Evolutionary conservation across 2,329 filamentous ascomycete species (phyloP).

Genomic region (Calonectria pseudoreteaudii): DNA sequence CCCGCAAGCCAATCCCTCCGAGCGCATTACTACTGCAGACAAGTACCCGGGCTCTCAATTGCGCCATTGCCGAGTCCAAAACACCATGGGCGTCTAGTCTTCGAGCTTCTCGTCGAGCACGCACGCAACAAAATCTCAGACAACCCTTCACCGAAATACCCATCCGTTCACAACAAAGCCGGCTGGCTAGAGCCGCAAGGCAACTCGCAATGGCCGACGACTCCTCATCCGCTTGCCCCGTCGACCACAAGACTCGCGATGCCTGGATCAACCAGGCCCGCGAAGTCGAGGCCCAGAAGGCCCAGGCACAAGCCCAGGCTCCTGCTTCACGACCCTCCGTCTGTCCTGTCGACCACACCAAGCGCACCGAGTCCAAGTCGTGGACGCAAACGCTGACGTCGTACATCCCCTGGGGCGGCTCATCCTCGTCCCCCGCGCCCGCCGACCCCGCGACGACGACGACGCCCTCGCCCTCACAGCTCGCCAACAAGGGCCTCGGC

Average conservation of each 20-base stretch:
- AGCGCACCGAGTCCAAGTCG: constrained; percentile 46
- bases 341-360: constrained; percentile 51
- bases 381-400: constrained; percentile 58
- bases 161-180: neutral
- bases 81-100: constrained; percentile 9
- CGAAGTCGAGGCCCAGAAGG: constrained; percentile 57
- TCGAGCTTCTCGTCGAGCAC: neutral
- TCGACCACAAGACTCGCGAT: constrained; percentile 90
- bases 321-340: constrained; percentile 27
- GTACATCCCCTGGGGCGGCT: constrained; percentile 56
- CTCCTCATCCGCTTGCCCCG: constrained; percentile 73
- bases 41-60: constrained; percentile 25
- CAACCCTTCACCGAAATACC: neutral
- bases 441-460: constrained; percentile 21
- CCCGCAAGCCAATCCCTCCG: constrained; percentile 34
- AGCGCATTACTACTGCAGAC: constrained; percentile 36
- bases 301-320: constrained; percentile 34
- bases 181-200: neutral
- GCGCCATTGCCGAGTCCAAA: constrained; percentile 29
- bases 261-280: constrained; percentile 83
- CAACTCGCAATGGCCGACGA: constrained; percentile 44
- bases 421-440: constrained; percentile 44
- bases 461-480: constrained; percentile 17
- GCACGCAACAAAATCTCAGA: neutral
- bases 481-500: constrained; percentile 60